A percentile compares a stretch with the other conserved stretches of the same genome.
Conservation (phyloP, 805 yeast species). For the Saccharomycopsis malanga region DNA sequence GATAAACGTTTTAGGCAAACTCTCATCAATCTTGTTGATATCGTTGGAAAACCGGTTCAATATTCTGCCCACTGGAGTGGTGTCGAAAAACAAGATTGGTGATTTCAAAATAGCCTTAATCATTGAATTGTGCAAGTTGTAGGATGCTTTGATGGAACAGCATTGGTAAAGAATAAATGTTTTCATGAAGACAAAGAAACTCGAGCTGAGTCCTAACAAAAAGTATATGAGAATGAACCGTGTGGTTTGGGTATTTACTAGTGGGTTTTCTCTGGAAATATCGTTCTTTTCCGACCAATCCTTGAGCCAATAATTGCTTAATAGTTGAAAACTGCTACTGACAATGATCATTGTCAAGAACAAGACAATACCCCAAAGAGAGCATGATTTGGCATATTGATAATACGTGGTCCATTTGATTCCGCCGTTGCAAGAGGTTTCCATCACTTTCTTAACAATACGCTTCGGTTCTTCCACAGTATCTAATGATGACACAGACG, state of each 20-base stretch:
- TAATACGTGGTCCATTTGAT: constrained; percentile 48
- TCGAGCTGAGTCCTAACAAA: constrained; percentile 45
- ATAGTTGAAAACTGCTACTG: constrained; percentile 32
- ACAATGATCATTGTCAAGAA: constrained; percentile 33
- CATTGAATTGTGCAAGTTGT: constrained; percentile 51
- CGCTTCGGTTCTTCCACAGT: neutral
- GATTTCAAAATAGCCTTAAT: constrained; percentile 45
- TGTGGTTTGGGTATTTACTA: constrained; percentile 20
- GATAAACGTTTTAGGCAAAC: constrained; percentile 48
- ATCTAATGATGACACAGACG: neutral
- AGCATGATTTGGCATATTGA: constrained; percentile 55
- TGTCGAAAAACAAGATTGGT: constrained; percentile 63
- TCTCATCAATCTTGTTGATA: constrained; percentile 48
- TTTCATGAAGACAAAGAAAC: constrained; percentile 40
- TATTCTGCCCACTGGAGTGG: constrained; percentile 62
- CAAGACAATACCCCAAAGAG: constrained; percentile 37
- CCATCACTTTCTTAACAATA: constrained; percentile 24
- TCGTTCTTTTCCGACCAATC: constrained; percentile 54
- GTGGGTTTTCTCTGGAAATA: constrained; percentile 22
- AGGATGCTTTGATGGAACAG: constrained; percentile 52
- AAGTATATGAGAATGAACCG: constrained; percentile 52
- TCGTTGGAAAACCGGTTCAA: constrained; percentile 61
- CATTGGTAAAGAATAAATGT: constrained; percentile 43
- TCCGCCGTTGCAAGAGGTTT: constrained; percentile 50
- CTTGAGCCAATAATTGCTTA: constrained; percentile 57